A percentile compares a stretch with the other conserved stretches of the same genome.
These are phyloP conservation scores for Plantago lanceolata DNA, from an alignment of 305 asterid genomes.

Conservation along the genomic window DNA sequence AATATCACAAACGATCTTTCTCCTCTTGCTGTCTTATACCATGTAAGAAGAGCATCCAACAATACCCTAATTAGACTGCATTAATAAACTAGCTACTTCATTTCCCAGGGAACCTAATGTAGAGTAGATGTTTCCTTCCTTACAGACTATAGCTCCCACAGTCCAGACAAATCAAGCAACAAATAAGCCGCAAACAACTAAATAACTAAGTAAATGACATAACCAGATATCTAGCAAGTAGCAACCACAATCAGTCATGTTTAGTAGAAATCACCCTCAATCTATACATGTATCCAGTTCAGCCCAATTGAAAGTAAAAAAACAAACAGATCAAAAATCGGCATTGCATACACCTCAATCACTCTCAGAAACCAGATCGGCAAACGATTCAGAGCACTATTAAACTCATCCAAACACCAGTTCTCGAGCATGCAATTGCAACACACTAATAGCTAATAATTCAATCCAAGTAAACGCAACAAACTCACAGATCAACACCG, in stretches of 20 bases:
- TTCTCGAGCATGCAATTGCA: background rate
- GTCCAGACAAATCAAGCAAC: background rate
- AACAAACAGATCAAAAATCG: background rate
- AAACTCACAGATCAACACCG: background rate
- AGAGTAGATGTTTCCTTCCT: background rate
- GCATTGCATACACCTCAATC: background rate
- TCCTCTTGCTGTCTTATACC: no score
- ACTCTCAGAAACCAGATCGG: background rate
- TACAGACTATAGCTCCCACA: background rate
- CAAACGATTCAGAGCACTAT: background rate
- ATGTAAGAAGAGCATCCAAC: background rate
- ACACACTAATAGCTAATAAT: background rate
- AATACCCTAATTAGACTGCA: conserved; percentile 11
- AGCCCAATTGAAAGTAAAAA: background rate
- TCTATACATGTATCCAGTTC: background rate
- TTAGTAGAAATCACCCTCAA: background rate
- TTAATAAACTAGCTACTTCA: background rate
- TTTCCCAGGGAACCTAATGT: background rate
- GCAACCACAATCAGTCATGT: background rate
- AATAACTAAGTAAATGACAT: no score
- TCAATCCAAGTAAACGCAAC: background rate
- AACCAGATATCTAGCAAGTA: background rate
- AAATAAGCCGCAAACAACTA: background rate
- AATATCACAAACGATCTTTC: conserved; percentile 4
- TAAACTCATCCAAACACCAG: background rate